Evolutionary conservation across 2,329 filamentous ascomycete species (phyloP).

Genomic region (Boeremia exigua): DNA sequence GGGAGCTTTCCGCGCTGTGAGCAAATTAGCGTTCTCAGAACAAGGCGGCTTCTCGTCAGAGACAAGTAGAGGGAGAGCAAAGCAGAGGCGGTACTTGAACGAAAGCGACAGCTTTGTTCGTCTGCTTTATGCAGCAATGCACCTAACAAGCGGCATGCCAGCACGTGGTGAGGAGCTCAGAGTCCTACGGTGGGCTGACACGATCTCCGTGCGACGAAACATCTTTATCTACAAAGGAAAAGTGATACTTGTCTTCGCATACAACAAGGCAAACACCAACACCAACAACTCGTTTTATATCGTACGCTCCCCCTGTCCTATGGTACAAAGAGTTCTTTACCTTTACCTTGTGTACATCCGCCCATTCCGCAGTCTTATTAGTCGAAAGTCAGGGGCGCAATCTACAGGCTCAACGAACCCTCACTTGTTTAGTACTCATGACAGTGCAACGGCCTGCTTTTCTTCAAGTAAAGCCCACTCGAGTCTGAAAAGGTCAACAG

Average conservation of each 20-base stretch:
- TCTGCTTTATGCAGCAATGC: conserved; percentile 5
- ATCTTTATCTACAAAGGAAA: background rate
- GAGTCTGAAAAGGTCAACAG: too few relatives aligned
- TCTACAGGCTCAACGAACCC: conserved; percentile 5
- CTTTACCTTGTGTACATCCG: conserved; percentile 11
- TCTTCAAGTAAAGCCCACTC: too few relatives aligned
- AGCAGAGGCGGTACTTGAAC: background rate
- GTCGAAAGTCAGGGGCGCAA: conserved; percentile 3
- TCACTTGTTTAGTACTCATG: conserved; percentile 3
- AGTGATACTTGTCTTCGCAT: background rate
- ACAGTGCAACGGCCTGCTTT: conserved; percentile 1
- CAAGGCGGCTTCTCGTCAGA: conserved; percentile 8
- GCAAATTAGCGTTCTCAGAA: conserved; percentile 4
- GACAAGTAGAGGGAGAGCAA: conserved; percentile 6
- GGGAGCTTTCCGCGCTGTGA: conserved; percentile 2
- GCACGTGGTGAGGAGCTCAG: conserved; percentile 8
- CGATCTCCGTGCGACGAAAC: background rate
- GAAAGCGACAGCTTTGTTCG: conserved; percentile 1
- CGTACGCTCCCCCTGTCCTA: conserved; percentile 4
- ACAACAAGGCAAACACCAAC: conserved; percentile 5
- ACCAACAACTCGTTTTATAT: conserved; percentile 2
- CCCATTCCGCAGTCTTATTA: conserved; percentile 5
- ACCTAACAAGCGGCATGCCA: conserved; percentile 8
- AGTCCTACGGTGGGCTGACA: background rate
- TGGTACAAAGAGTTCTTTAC: conserved; percentile 1